Base-by-base conservation (phyloP, 1,284 basidiomycete species). In the Irpex lacteus region DNA sequence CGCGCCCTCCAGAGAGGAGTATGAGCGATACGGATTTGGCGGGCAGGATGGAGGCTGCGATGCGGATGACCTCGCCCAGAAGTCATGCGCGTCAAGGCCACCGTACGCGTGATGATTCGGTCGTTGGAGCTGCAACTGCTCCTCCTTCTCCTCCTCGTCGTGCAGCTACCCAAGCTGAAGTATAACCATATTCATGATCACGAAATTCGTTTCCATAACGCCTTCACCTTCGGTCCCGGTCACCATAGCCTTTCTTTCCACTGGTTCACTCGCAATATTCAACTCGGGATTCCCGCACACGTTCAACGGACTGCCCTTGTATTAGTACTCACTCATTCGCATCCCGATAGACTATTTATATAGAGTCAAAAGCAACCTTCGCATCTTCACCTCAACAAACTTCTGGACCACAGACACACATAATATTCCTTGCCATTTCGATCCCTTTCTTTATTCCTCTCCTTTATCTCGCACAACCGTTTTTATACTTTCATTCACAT, bases 11-110 rank as follows among this genome's bases (percentile, higher is more conserved):
- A 52, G 70, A 71, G 67, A 55, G 72, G 36, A 72, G 71, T 66
- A 69, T 70, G 63, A 72, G 72, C 69, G 71, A 74, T 13, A 68
- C 70, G 59, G 70, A 74, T 59, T 61, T 72, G 9, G 70, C 66
- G 4, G 59, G 69, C 18, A 9, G 50, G 9, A 53, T 53, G 50
- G 50, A 53, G 50, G n/a, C 50, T 1, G 50, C 50, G 50, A 15
- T 53, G 50, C 50, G 50, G 8, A 53, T 53, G 50, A 19, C 2
- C 5, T 18, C 50, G 9, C 3, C 18, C 2, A 53, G 50, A 8
- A 19, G 50, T 19, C 44, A 49, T 26, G 26, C 26, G 18, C 44
- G 13, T 4, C 13, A 13, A 18, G 44, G 44, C 4, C 50, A 26
- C 5, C 50, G 9, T 53, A 18, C 11, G 50, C 50, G n/a, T 9